phyloP scores from a whole-genome alignment of 2,329 filamentous ascomycete genomes.

The Neonectria sp. region DNA sequence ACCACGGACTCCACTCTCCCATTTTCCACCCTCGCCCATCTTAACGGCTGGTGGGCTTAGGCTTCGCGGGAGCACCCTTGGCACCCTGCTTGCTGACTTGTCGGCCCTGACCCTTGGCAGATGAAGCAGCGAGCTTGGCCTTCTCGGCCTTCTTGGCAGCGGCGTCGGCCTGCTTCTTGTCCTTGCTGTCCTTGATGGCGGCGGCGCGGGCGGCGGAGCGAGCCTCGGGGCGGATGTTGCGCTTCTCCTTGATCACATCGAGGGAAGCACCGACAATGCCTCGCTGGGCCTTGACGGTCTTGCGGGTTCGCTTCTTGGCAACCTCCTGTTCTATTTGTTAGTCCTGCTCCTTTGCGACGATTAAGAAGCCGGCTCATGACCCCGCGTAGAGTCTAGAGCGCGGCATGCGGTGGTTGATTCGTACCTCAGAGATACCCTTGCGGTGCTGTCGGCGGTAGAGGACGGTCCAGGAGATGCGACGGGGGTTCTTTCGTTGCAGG shows the following conservation, averaged over 20 bases:
- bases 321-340: constrained; percentile 83
- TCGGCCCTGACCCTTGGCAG: constrained; percentile 84
- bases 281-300: constrained; percentile 98
- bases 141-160: constrained; percentile 99
- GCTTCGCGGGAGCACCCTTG: constrained; percentile 91
- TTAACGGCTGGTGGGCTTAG: constrained; percentile 86
- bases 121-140: constrained; percentile 87
- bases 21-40: constrained; percentile 43
- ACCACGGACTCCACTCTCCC: constrained; percentile 57
- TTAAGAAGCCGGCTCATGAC: constrained; percentile 1
- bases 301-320: constrained; percentile 99
- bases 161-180: constrained; percentile 92
- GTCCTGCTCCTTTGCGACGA: constrained; percentile 42
- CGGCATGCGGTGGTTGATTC: constrained; percentile 50
- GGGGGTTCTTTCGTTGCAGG: constrained; percentile 99
- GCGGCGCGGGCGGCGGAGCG: constrained; percentile 89
- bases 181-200: constrained; percentile 98
- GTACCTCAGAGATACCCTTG: constrained; percentile 99
- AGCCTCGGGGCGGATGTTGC: constrained; percentile 93
- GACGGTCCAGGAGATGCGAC: constrained; percentile 98
- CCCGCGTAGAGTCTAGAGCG: background rate
- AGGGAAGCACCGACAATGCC: constrained; percentile 99
- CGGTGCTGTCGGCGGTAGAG: constrained; percentile 99
- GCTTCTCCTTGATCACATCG: constrained; percentile 99
- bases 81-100: constrained; percentile 97